Evolutionary conservation across 2,329 filamentous ascomycete genomes (phyloP), one percentile per base, ranked within the genome.

Genomic region (Coniochaeta sp.): DNA sequence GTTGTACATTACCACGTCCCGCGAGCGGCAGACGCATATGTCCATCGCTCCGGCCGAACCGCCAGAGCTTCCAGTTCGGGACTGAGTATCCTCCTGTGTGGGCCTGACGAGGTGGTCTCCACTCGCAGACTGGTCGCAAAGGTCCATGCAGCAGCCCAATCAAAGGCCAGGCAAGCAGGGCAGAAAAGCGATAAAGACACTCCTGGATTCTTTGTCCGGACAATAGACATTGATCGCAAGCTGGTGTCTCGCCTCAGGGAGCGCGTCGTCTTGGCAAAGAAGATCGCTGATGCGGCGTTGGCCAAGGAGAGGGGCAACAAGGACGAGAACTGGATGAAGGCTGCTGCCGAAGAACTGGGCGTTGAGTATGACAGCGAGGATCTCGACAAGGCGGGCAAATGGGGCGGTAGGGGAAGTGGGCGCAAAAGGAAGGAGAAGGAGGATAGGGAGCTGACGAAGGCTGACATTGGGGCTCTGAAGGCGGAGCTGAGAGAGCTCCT

Each of bases 1-100:
- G 89, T 99, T 17, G 78, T 99, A 19, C 95, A 99, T 75, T 99
- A 99, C 76, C 93, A 99, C 73, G 87, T 97, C 0, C 95, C 95
- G 1, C 89, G 93, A 60, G 82, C 91, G 1, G 95, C 95, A 36
- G 93, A 98, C 72, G 89, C 89, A 55, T 99, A 99, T 70, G 93
- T 99, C 16, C 95, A 99, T 71, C 88, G 95, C 26, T 97, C 95
- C 1, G 95, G 95, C 14, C 90, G 95, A 65, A 98, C 95, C 1
- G 95, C 95, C 1, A 90, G 95, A 69, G 93, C 90, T 3, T 84
- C 88, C 22, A 84, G 84, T 14, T 84, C 82, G 0, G 95, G 95
- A 40, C 84, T 90, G 38, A 96, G 91, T 68, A 87, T 99, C 60
- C 79, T 99, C 4, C 86, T 99, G 58, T 98, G 95, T 70, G 87